These are phyloP conservation scores for Neurospora sp. DNA, from an alignment of 495 filamentous ascomycete genomes.

Conservation along the genomic window DNA sequence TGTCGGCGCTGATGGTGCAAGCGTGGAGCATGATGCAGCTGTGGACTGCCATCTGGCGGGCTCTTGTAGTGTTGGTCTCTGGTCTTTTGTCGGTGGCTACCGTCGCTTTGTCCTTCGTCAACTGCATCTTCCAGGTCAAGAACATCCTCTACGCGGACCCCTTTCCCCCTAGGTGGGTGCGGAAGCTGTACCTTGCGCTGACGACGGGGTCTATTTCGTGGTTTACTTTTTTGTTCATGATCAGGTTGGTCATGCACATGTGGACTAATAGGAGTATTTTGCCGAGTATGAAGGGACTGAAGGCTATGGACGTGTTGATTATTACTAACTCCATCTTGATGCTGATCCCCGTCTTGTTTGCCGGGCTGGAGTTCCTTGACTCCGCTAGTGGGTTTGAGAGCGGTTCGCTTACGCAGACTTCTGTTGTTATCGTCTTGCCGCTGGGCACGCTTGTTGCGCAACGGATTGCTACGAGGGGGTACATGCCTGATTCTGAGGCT, in stretches of 20 bases:
- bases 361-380: conserved; percentile 48
- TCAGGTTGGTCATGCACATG: conserved; percentile 51
- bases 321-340: conserved; percentile 38
- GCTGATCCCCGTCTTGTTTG: conserved; percentile 72
- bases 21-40: conserved; percentile 51
- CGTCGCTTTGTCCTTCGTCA: conserved; percentile 50
- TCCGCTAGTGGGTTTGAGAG: conserved; percentile 36
- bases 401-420: conserved; percentile 50
- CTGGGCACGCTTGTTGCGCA: conserved; percentile 72
- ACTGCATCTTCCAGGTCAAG: conserved; percentile 46
- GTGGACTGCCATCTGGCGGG: conserved; percentile 29
- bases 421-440: conserved; percentile 65
- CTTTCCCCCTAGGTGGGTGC: conserved; percentile 32
- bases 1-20: conserved; percentile 64
- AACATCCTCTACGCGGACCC: conserved; percentile 30
- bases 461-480: conserved; percentile 20
- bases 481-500: not conserved
- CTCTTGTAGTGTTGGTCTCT: conserved; percentile 39
- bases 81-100: conserved; percentile 42
- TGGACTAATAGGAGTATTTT: conserved; percentile 20
- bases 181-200: conserved; percentile 41
- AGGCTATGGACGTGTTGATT: conserved; percentile 29
- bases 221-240: conserved; percentile 65
- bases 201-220: conserved; percentile 60
- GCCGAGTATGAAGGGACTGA: conserved; percentile 16